A percentile compares a stretch with the other conserved stretches of the same genome.
phyloP scores from a whole-genome alignment of 1,284 basidiomycete genomes.

The Tylopilus sp. region DNA sequence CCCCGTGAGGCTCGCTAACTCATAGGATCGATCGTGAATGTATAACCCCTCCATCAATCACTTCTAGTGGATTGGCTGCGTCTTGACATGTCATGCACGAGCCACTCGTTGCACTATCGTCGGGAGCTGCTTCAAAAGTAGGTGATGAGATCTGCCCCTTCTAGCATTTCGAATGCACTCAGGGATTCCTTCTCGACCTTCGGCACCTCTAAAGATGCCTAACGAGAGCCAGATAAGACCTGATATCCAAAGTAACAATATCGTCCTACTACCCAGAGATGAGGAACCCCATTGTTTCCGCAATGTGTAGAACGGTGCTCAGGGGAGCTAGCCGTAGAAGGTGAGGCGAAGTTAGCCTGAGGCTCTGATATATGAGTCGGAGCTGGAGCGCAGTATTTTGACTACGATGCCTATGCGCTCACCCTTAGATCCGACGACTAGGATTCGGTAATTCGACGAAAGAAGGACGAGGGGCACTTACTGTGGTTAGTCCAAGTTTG shows the following conservation, averaged over 20 bases:
- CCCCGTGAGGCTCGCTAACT: no score
- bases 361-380: constrained; percentile 22
- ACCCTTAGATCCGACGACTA: constrained; percentile 25
- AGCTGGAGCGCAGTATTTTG: constrained; percentile 9
- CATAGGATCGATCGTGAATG: no score
- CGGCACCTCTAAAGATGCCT: constrained; percentile 18
- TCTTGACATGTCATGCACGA: not conserved
- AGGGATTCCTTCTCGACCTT: constrained; percentile 15
- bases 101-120: not conserved
- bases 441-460: not conserved
- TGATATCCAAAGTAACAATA: not conserved
- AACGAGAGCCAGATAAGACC: not conserved
- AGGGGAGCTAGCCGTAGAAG: constrained; percentile 13
- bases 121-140: not conserved
- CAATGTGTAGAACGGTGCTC: constrained; percentile 2
- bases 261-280: constrained; percentile 28
- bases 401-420: constrained; percentile 1
- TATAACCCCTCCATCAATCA: no score
- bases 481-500: constrained; percentile 32
- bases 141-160: constrained; percentile 6
- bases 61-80: no score
- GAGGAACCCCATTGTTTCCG: constrained; percentile 31
- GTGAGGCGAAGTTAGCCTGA: not conserved
- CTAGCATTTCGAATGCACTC: constrained; percentile 16
- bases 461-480: constrained; percentile 12